Conservation (phyloP, 1,139 yeast genomes). For the Scheffersomyces lignicola region DNA sequence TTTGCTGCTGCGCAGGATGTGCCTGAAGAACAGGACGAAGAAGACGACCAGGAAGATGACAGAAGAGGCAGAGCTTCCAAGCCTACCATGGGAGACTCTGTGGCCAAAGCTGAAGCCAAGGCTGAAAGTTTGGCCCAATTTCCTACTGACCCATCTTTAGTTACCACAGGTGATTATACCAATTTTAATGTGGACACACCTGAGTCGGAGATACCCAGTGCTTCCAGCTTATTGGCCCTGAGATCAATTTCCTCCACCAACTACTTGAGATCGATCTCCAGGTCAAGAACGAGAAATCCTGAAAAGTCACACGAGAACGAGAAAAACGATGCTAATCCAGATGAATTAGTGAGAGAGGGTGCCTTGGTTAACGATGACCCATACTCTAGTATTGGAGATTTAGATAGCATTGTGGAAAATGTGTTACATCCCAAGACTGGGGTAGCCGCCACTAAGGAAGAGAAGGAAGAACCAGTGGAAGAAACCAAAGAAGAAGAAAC, state of each 20-base stretch:
- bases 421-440: slow-evolving; percentile 26
- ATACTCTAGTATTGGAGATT: slow-evolving; percentile 37
- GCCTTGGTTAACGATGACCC: slow-evolving; percentile 51
- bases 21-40: slow-evolving; percentile 16
- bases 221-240: slow-evolving; percentile 26
- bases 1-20: slow-evolving; percentile 18
- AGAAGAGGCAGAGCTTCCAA: slow-evolving; percentile 44
- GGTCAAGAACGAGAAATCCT: slow-evolving; percentile 56
- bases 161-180: slow-evolving; percentile 52
- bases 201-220: slow-evolving; percentile 12
- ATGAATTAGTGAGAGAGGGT: slow-evolving; percentile 43
- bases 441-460: slow-evolving; percentile 6
- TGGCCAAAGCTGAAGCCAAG: slow-evolving; percentile 45
- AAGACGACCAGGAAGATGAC: slow-evolving; percentile 28
- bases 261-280: slow-evolving; percentile 60
- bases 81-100: slow-evolving; percentile 53
- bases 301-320: slow-evolving; percentile 34
- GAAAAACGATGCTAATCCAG: slow-evolving; percentile 45
- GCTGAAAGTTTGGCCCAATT: slow-evolving; percentile 13
- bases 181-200: slow-evolving; percentile 47
- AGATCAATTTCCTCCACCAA: slow-evolving; percentile 42
- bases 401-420: slow-evolving; percentile 43
- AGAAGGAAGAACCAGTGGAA: slow-evolving; percentile 9
- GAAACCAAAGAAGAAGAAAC: slow-evolving; percentile 7
- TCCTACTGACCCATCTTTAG: slow-evolving; percentile 42